Evolutionary conservation across 345 rosid genomes (phyloP).

Genomic region (Citrus medica): DNA sequence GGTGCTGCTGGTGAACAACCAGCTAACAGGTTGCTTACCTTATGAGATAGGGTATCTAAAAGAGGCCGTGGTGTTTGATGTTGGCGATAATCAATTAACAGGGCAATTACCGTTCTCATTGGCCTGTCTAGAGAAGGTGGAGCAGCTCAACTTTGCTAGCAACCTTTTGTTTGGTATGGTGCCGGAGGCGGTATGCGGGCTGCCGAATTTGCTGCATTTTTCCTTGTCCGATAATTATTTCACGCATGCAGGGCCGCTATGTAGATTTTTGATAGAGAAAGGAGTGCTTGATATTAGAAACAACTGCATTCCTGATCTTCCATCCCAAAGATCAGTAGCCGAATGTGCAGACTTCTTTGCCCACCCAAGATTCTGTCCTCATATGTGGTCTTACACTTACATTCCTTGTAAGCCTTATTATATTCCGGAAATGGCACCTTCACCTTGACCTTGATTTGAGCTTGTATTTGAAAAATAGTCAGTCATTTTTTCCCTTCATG

Average conservation of each 20-base stretch:
- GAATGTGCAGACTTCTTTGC: conserved; percentile 62
- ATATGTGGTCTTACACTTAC: conserved; percentile 42
- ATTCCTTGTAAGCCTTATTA: conserved; percentile 42
- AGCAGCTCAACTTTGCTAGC: conserved; percentile 67
- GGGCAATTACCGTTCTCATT: conserved; percentile 62
- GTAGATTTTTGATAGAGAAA: conserved; percentile 45
- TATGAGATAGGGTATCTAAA: conserved; percentile 58
- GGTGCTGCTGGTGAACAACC: conserved; percentile 65
- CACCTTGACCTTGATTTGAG: conserved; percentile 29
- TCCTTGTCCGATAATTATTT: conserved; percentile 69
- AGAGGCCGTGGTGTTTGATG: conserved; percentile 59
- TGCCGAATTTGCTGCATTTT: conserved; percentile 50
- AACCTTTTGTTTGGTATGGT: conserved; percentile 62
- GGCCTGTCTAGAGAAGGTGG: conserved; percentile 58
- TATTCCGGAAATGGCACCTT: conserved; percentile 44
- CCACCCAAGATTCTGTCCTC: conserved; percentile 50
- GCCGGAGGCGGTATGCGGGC: conserved; percentile 60
- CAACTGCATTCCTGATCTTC: conserved; percentile 74
- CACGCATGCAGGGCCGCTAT: conserved; percentile 54
- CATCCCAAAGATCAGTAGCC: conserved; percentile 55
- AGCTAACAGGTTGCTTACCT: conserved; percentile 71
- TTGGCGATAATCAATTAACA: conserved; percentile 54
- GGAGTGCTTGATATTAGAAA: conserved; percentile 64
- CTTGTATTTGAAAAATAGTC: neutral
- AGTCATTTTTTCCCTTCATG: neutral